Base-by-base conservation (phyloP, 1,284 basidiomycete species). In the Naganishia cerealis region DNA sequence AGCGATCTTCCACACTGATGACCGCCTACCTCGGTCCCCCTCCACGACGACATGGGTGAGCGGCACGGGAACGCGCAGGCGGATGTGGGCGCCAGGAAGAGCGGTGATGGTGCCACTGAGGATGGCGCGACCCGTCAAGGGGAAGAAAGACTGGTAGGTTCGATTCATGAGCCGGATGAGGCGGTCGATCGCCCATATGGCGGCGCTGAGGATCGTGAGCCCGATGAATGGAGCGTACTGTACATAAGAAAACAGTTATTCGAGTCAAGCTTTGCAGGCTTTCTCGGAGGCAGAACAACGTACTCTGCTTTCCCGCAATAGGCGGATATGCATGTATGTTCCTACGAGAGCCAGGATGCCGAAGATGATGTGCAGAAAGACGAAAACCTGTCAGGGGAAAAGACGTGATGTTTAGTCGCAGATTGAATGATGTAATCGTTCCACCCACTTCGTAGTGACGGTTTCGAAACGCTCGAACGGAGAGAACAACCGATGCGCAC, bases 171-270 rank as follows among this genome's bases (percentile, higher is more conserved):
- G 38, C 12, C 61, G 38, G 21, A 54, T 52, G 50, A 52, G 15
- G 38, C 61, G 61, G 61, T 63, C 61, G n/a, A 63, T 40, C 12
- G 61, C 61, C 61, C 61, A 63, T 13, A 63, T 40, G 10, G 50
- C 61, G 50, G 61, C 61, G n/a, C 61, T 63, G 24, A 52, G 39
- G 21, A 63, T 12, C 15, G 61, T 63, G 16, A 40, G 26, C 26
- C 36, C 39, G 36, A 24, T 29, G n/a, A 54, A 63, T n/a, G 54
- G 40, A n/a, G 52, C 61, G 10, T 54, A 36, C 61, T 63, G 24
- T 16, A 13, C 26, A 1, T 21, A 0, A 12, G 13, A 16, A 36
- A 24, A 50, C 36, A 18, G 57, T 13, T 3, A 24, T 24, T 50
- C 1, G 13, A 7, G 8, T 8, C 21, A 24, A 9, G n/a, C 1